These are phyloP conservation scores for Suhomyces taliae DNA, from an alignment of 1,139 yeast genomes.

Conservation along the genomic window DNA sequence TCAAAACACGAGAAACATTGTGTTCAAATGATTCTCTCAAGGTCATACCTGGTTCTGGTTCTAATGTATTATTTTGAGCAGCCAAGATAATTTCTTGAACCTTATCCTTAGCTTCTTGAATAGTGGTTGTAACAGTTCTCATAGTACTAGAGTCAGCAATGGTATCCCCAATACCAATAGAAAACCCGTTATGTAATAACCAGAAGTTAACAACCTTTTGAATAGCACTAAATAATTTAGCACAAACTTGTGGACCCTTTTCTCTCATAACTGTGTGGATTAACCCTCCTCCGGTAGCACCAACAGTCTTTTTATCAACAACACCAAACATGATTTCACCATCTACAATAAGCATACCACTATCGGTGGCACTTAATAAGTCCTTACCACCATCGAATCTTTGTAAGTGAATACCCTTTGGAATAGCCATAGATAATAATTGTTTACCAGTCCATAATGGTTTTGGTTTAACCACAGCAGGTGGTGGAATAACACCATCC, in stretches of 20 bases:
- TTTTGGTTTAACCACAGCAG: constrained; percentile 90
- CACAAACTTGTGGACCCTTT: constrained; percentile 90
- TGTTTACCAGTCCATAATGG: constrained; percentile 99
- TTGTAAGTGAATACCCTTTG: constrained; percentile 92
- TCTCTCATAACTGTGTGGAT: constrained; percentile 97
- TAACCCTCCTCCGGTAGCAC: constrained; percentile 97
- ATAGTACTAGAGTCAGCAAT: constrained; percentile 97
- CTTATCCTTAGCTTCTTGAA: constrained; percentile 86
- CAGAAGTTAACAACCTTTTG: constrained; percentile 96
- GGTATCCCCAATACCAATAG: constrained; percentile 99
- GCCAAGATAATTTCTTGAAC: constrained; percentile 91
- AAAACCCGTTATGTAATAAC: constrained; percentile 95
- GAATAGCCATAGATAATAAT: constrained; percentile 87
- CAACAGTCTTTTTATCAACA: constrained; percentile 96
- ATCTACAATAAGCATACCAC: constrained; percentile 88
- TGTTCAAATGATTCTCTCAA: constrained; percentile 97
- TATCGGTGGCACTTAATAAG: constrained; percentile 80
- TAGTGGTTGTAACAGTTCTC: constrained; percentile 89
- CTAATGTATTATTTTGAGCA: constrained; percentile 84
- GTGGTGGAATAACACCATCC: constrained; percentile 99
- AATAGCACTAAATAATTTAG: constrained; percentile 85
- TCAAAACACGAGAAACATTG: constrained; percentile 90
- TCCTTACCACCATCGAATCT: constrained; percentile 90
- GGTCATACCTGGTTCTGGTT: constrained; percentile 99
- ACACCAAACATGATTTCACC: constrained; percentile 97